A percentile compares a stretch with the other conserved stretches of the same genome.
Evolutionary conservation across 768 basidiomycete species (phyloP).

Genomic region (Macrocybe gigantea): DNA sequence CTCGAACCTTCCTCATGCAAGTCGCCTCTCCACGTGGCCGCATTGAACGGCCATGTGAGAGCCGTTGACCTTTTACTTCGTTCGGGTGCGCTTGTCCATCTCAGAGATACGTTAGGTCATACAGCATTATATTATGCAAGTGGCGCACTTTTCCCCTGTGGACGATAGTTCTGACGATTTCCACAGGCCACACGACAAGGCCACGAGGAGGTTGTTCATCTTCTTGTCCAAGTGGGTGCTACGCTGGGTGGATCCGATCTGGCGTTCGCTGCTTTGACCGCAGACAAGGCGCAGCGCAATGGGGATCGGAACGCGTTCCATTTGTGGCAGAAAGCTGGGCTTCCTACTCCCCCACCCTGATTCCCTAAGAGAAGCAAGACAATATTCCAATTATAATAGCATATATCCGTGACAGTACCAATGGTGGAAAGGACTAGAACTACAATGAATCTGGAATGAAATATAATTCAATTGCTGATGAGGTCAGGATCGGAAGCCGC

Average conservation of each 20-base stretch:
- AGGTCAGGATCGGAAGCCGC: not conserved
- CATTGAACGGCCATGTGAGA: constrained; percentile 54
- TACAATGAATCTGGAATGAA: no score
- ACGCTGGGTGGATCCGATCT: constrained; percentile 65
- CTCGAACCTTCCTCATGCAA: constrained; percentile 65
- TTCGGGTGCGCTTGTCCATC: constrained; percentile 77
- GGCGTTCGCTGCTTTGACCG: constrained; percentile 48
- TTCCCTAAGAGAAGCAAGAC: not conserved
- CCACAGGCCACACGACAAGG: constrained; percentile 70
- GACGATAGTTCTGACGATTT: not conserved
- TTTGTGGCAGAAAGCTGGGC: constrained; percentile 56
- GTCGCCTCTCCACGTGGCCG: constrained; percentile 75
- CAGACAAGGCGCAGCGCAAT: constrained; percentile 25
- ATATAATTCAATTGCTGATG: no score
- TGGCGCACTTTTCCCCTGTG: not conserved
- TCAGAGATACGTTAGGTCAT: constrained; percentile 75
- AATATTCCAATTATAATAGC: not conserved
- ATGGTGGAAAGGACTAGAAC: no score
- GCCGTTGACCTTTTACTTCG: constrained; percentile 48
- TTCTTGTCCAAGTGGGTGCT: constrained; percentile 69
- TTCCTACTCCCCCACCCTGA: constrained; percentile 6
- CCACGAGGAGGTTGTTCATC: constrained; percentile 52
- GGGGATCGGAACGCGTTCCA: constrained; percentile 39
- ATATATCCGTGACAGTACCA: not conserved
- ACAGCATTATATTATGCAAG: constrained; percentile 77